Evolutionary conservation across 176 grass and related monocot species (phyloP).

Genomic region (Phragmites australis): DNA sequence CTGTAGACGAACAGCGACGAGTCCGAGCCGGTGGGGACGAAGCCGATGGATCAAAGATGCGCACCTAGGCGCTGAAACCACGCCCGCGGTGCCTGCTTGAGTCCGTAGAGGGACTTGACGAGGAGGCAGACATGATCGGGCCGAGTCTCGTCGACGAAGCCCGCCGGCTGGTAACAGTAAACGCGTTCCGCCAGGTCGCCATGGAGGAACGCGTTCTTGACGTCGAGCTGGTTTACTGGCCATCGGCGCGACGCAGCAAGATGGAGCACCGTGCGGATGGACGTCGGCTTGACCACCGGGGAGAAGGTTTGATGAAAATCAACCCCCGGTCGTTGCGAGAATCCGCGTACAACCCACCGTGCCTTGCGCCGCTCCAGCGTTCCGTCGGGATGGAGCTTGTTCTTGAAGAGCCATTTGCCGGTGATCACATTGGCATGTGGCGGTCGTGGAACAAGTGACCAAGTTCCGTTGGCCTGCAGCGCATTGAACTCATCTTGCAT

Average conservation of each 20-base stretch:
- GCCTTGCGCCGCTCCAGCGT: background rate
- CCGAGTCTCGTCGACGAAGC: background rate
- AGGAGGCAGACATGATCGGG: background rate
- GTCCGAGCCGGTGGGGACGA: background rate
- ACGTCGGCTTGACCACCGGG: background rate
- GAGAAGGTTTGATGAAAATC: background rate
- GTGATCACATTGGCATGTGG: background rate
- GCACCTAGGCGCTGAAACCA: background rate
- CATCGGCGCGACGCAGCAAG: background rate
- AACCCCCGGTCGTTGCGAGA: background rate
- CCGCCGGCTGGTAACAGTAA: background rate
- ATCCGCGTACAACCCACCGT: background rate
- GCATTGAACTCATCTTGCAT: background rate
- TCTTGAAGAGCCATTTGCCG: background rate
- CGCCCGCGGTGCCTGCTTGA: background rate
- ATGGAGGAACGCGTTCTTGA: slow-evolving; percentile 6
- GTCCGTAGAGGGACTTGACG: background rate
- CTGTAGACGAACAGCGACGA: background rate
- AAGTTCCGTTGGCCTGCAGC: background rate
- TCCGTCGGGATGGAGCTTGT: background rate
- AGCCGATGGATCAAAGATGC: background rate
- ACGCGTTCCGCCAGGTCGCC: background rate
- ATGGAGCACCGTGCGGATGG: background rate
- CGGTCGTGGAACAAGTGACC: background rate
- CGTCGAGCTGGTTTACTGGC: background rate